A percentile compares a stretch with the other conserved stretches of the same genome.
phyloP scores from a whole-genome alignment of 1,284 basidiomycete genomes.

The Trichosporon ovoides region DNA sequence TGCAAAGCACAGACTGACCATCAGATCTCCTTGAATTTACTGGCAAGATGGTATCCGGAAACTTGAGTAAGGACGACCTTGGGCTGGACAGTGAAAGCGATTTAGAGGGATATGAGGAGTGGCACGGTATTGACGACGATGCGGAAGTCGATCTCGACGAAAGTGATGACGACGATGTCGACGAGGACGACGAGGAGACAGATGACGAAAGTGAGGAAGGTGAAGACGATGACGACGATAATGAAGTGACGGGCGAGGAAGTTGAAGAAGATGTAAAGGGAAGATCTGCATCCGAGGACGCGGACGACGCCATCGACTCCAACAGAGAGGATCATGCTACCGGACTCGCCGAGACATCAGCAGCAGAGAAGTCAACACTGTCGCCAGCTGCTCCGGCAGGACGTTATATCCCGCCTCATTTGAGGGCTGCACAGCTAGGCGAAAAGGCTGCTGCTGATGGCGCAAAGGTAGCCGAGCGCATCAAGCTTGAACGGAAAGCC shows the following conservation, averaged over 20 bases:
- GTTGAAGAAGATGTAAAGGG: neutral
- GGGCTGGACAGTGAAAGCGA: constrained; percentile 8
- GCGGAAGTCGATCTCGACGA: constrained; percentile 9
- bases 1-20: constrained; percentile 20
- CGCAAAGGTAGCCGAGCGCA: constrained; percentile 54
- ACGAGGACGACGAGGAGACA: constrained; percentile 7
- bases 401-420: constrained; percentile 54
- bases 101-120: constrained; percentile 16
- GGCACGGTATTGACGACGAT: constrained; percentile 2
- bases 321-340: too few species aligned
- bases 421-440: constrained; percentile 48
- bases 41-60: constrained; percentile 38
- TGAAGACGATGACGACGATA: constrained; percentile 14
- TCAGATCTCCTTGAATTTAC: constrained; percentile 54
- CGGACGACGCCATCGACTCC: constrained; percentile 16
- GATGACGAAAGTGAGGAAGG: constrained; percentile 9
- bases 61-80: constrained; percentile 8
- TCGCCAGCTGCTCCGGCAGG: constrained; percentile 1
- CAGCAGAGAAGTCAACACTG: constrained; percentile 6
- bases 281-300: constrained; percentile 6
- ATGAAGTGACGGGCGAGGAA: constrained; percentile 23
- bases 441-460: constrained; percentile 37
- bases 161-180: constrained; percentile 7
- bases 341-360: neutral
- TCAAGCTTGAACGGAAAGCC: constrained; percentile 69